Evolutionary conservation across 202 grass and related monocot genomes (phyloP), one percentile per base, ranked within the genome.

Genomic region (Setaria italica): DNA sequence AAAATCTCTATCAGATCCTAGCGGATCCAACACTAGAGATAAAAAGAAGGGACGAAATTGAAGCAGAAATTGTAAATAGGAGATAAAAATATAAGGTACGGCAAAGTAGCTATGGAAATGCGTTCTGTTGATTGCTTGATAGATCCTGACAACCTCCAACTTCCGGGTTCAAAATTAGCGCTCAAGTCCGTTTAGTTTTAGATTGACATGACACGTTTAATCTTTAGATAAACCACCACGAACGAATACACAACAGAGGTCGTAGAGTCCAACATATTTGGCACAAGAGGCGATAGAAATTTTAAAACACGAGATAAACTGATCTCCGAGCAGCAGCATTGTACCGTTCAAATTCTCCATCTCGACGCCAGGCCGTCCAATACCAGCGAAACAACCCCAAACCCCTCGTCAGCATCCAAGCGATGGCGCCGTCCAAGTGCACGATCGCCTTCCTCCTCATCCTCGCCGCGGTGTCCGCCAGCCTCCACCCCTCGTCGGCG

Each of bases 391-490:
- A 17, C 33, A 63, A 49, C 32, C 39, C 55, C 11, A 46, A 49
- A 49, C 11, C 9, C 48, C 7, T 20, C 50, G 0, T 43, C 11
- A 10, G 6, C 15, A 20, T 20, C n/a, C 19, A 8, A 57, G 35
- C 33, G 11, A 42, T 73, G 68, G 68, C 55, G 80, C 56, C 80
- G 4, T 72, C 68, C 16, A 62, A 60, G 42, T 48, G 25, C 55
- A 35, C 43, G 76, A 20, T 82, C 67, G 14, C 56, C 1, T 6
- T 72, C 41, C 53, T 72, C 39, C 0, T 48, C 37, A 0, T 29
- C 53, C 2, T 59, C 9, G 21, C 25, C 67, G 25, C 11, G 7
- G 14, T 9, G 15, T 13, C 21, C 3, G 20, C 51, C 62, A 19
- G 1, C 50, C 9, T 70, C 50, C 50, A 12, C 14, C 67, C 67